Evolutionary conservation across 345 rosid genomes (phyloP), one percentile per base, ranked within the genome.

Genomic region (Brassica rapa): DNA sequence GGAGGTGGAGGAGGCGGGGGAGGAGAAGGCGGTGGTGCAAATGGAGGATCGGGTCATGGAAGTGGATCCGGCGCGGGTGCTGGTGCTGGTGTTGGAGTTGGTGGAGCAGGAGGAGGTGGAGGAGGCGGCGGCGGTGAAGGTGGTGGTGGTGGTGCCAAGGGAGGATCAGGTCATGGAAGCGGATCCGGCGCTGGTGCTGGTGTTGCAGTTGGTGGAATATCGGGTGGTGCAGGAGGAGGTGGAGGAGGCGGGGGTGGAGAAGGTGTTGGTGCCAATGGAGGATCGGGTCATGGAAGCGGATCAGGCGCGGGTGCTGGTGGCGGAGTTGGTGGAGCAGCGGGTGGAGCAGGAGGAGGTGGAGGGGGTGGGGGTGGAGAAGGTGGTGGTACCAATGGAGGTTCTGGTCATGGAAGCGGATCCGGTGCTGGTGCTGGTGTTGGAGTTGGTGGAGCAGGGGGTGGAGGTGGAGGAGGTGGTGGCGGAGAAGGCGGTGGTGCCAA

Each of bases 21-120:
- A 0, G 84, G 66, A 0, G 80, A 35, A 7, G 68, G 81, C 1
- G 68, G 73, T n/a, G 80, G 76, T 49, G 2, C 25, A 2, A 74
- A 75, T 0, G 81, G 77, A 10, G 87, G 85, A 0, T 69, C 61
- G 0, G 84, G 85, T 12, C 71, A 71, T 55, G 72, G 64, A 65
- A 71, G 72, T 0, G 82, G 76, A 0, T 41, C 60, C 1, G 86
- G 85, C 1, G 77, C 71, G 10, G 81, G 85, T 8, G 77, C 60
- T 8, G 81, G 85, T 8, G 77, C 60, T 8, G 77, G 77, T 24
- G 72, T 66, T 8, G 73, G 60, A 16, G 78, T 78, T 0, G 80
- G 67, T 4, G 81, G 77, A 0, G 73, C 30, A 6, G 82, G 86
- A 3, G 76, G 81, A 0, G 74, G 79, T 3, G 87, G 85, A 4